Percentiles rank a stretch among this genome's conserved stretches.
Evolutionary conservation across 441 rosid species (phyloP).

Genomic region (Biscutella laevigata): DNA sequence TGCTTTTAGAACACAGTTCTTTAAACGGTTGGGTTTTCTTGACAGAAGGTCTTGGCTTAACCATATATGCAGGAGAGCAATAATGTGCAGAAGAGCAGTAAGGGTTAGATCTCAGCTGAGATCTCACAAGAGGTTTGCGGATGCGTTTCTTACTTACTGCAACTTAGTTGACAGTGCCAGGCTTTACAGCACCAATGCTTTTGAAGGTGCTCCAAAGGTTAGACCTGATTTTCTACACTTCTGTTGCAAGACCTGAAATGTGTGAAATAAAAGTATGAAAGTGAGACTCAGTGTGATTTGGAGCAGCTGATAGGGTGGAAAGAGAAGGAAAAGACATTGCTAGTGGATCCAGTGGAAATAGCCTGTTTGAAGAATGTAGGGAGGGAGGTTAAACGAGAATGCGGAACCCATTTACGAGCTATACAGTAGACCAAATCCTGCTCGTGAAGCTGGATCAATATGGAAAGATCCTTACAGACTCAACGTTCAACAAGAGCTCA

Average conservation of each 20-base stretch:
- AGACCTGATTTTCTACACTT: neutral
- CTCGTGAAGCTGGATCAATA: constrained; percentile 61
- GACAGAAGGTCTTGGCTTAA: constrained; percentile 1
- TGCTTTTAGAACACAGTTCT: neutral
- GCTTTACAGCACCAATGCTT: constrained; percentile 75
- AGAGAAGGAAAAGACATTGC: constrained; percentile 73
- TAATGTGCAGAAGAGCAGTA: constrained; percentile 86
- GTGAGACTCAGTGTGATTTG: constrained; percentile 12
- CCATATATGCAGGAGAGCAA: constrained; percentile 63
- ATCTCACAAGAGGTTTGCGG: constrained; percentile 92
- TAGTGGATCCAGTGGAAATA: constrained; percentile 93
- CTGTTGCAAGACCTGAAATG: neutral
- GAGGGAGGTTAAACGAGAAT: constrained; percentile 60
- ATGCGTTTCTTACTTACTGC: constrained; percentile 77
- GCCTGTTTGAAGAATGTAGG: constrained; percentile 58
- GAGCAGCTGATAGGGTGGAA: constrained; percentile 97
- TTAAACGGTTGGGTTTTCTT: neutral
- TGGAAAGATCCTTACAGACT: constrained; percentile 95
- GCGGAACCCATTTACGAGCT: constrained; percentile 80
- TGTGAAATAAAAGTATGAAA: neutral
- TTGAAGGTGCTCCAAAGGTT: constrained; percentile 94
- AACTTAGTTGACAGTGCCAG: constrained; percentile 80
- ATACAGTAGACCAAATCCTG: constrained; percentile 64
- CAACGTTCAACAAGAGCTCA: constrained; percentile 82
- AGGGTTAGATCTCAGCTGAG: constrained; percentile 77